Base-by-base conservation (phyloP, 768 basidiomycete species). In the Lentinula sp. region DNA sequence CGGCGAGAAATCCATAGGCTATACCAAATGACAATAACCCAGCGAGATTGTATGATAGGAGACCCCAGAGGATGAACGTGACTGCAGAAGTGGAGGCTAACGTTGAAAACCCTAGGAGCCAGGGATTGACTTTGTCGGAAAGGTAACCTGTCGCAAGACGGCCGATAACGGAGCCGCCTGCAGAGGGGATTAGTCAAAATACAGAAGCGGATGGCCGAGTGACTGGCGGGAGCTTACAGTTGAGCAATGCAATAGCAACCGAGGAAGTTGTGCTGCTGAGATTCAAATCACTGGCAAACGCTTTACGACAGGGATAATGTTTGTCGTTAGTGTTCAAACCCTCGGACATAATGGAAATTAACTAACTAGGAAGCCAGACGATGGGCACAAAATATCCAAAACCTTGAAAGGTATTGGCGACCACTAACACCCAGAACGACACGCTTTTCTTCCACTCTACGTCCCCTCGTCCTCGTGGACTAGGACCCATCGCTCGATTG, bases 11-110 rank as follows among this genome's bases (percentile, higher is more conserved):
- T 11, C 73, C 73, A 52, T 72, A 72, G 15, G 61, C 66, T n/a
- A 71, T 60, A 37, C 70, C 65, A 50, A 70, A 74, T 4, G 64
- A 52, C 6, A 72, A 51, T 3, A 74, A 63, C 13, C 70, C 70
- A n/a, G 68, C 64, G 4, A 69, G 61, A 28, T 62, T 63, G 31
- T 64, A 42, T 4, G 69, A 67, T 2, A 69, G 40, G 5, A 70
- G 61, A 18, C 73, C 73, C 73, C 71, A 74, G 13, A 73, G 55
- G n/a, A 73, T 61, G 65, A 73, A 73, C 0, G 70, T 70, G 18
- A 60, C 62, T 18, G 71, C 39, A 35, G 68, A 71, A 4, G 67
- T 65, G 5, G 62, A 48, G 15, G 64, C 16, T 6, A 69, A 63
- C 7, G 66, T 68, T 4, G 32, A 57, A 16, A 63, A 68, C 18